phyloP scores from a whole-genome alignment of 805 yeast species.

The Sugiyamaella chiloensis region DNA sequence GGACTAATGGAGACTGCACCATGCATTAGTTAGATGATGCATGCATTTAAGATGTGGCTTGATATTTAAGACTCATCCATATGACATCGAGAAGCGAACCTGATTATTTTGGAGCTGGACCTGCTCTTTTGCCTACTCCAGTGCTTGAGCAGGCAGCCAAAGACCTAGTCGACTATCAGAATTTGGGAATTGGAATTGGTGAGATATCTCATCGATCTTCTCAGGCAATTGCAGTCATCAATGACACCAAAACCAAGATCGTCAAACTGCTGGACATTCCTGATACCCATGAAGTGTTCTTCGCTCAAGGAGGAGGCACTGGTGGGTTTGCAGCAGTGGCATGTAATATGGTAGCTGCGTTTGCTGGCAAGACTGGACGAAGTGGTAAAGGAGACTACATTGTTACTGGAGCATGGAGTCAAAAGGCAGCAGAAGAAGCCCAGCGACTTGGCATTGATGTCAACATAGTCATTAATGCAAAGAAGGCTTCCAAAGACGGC shows the following conservation, averaged over 20 bases:
- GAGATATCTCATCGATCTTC: constrained; percentile 94
- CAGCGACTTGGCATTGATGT: constrained; percentile 72
- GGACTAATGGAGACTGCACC: too few species aligned
- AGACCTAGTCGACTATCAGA: constrained; percentile 71
- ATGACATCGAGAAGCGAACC: constrained; percentile 17
- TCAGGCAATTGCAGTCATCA: constrained; percentile 73
- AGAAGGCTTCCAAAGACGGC: constrained; percentile 38
- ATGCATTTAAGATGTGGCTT: too few species aligned
- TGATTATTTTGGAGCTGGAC: constrained; percentile 95
- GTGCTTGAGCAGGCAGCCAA: constrained; percentile 86
- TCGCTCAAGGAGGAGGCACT: constrained; percentile 98
- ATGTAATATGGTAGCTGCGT: constrained; percentile 74
- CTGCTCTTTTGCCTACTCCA: constrained; percentile 81
- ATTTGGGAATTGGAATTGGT: constrained; percentile 80
- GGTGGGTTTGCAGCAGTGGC: constrained; percentile 89
- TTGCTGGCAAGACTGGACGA: constrained; percentile 67
- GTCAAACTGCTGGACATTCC: constrained; percentile 69
- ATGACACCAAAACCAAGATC: constrained; percentile 68
- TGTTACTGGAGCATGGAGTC: constrained; percentile 92
- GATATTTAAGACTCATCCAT: background rate
- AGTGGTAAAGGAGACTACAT: constrained; percentile 81
- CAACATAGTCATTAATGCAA: constrained; percentile 65
- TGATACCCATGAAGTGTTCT: constrained; percentile 89
- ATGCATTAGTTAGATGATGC: too few species aligned
- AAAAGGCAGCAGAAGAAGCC: constrained; percentile 86